A percentile compares a stretch with the other conserved stretches of the same genome.
phyloP scores from a whole-genome alignment of 768 basidiomycete species.

The Mycena filopes region DNA sequence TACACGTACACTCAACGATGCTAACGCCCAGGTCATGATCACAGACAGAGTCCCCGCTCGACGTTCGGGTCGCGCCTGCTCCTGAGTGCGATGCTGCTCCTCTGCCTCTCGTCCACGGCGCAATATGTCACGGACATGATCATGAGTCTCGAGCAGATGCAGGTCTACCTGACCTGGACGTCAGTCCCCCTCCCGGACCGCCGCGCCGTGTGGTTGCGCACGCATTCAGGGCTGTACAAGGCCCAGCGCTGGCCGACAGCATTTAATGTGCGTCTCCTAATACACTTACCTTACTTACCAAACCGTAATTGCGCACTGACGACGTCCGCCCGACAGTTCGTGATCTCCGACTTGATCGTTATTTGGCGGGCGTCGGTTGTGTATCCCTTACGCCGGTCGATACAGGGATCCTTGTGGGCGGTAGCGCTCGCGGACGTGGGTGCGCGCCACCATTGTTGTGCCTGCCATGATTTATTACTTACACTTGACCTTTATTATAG shows the following conservation, averaged over 20 bases:
- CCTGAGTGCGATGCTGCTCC: constrained; percentile 12
- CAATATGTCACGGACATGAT: constrained; percentile 19
- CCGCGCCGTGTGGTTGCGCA: neutral
- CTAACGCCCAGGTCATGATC: too few relatives aligned
- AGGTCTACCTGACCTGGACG: constrained; percentile 12
- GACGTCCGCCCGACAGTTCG: constrained; percentile 6
- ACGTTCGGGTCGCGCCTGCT: neutral
- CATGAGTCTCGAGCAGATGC: constrained; percentile 5
- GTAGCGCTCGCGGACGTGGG: constrained; percentile 15
- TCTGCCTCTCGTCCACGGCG: constrained; percentile 20
- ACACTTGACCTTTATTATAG: neutral
- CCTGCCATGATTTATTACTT: neutral
- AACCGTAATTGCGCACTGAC: neutral
- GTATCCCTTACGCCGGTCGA: neutral
- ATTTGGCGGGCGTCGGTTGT: constrained; percentile 28
- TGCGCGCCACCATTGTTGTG: neutral
- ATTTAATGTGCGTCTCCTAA: neutral
- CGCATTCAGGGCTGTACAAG: neutral
- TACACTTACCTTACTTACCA: too few relatives aligned
- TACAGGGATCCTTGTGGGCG: neutral
- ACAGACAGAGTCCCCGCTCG: neutral
- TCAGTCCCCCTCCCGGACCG: constrained; percentile 4
- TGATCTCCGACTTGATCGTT: constrained; percentile 27
- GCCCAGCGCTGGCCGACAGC: neutral
- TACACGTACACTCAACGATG: neutral